Conservation (phyloP, 768 basidiomycete genomes). For the Termitomyces sp. region DNA sequence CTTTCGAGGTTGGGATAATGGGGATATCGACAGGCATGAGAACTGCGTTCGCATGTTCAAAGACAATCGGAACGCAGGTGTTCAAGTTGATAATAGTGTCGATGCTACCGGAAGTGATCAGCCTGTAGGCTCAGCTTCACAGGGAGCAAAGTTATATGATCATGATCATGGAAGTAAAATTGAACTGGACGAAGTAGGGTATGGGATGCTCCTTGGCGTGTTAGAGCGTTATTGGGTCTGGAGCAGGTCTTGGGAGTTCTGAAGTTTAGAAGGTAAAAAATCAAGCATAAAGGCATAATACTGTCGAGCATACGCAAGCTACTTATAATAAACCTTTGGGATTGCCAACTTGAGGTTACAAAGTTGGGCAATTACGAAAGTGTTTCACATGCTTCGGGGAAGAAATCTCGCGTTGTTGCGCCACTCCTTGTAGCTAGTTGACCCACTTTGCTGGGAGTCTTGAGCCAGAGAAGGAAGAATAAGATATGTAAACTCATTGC, state of each 20-base stretch:
- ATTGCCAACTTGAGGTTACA: background rate
- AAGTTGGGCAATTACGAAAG: background rate
- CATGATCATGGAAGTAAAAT: constrained; percentile 13
- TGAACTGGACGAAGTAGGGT: constrained; percentile 33
- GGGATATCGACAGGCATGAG: constrained; percentile 6
- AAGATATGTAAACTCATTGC: background rate
- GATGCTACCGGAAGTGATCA: constrained; percentile 15
- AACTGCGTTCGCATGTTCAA: background rate
- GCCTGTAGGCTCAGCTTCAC: constrained; percentile 4
- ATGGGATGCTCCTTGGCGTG: constrained; percentile 36
- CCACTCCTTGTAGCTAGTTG: constrained; percentile 13
- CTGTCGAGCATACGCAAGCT: background rate
- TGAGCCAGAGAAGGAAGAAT: background rate
- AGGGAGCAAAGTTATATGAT: constrained; percentile 1
- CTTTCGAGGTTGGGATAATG: background rate
- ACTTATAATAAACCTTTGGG: background rate
- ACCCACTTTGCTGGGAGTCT: background rate
- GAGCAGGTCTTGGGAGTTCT: constrained; percentile 16
- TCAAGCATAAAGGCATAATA: background rate
- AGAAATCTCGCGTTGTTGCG: background rate
- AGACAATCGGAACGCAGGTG: constrained; percentile 6
- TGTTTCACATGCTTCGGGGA: background rate
- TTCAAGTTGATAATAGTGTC: constrained; percentile 6
- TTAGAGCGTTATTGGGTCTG: constrained; percentile 35
- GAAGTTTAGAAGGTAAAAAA: background rate